These are phyloP conservation scores for Phaeotremella skinneri DNA, from an alignment of 768 basidiomycete genomes.

Conservation along the genomic window DNA sequence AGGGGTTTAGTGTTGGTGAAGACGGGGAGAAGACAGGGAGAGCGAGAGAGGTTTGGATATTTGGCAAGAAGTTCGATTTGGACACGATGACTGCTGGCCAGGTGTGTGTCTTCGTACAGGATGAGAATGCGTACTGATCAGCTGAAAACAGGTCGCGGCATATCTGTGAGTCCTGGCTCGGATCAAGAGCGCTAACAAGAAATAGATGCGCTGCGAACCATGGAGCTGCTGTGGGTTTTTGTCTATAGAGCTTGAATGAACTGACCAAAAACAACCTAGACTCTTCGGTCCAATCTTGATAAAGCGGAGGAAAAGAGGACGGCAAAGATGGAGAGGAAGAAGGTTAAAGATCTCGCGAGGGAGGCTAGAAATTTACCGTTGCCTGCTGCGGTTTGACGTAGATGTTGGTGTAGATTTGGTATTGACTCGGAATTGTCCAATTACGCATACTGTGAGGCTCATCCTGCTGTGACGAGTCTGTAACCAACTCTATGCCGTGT, in stretches of 20 bases:
- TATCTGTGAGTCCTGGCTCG: slow-evolving; percentile 8
- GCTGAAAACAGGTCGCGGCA: slow-evolving; percentile 13
- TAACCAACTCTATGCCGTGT: too few relatives aligned
- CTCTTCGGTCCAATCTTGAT: slow-evolving; percentile 1
- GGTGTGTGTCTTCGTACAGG: slow-evolving; percentile 14
- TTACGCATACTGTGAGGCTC: too few relatives aligned
- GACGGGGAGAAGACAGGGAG: slow-evolving; percentile 3
- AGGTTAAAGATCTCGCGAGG: not conserved
- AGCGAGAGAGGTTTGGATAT: slow-evolving; percentile 3
- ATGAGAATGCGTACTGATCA: not conserved
- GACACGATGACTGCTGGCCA: slow-evolving; percentile 20
- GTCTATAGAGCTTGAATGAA: not conserved
- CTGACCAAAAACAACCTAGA: slow-evolving; percentile 7
- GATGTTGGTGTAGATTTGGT: too few relatives aligned
- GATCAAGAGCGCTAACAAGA: not conserved
- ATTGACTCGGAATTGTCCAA: too few relatives aligned
- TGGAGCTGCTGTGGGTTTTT: slow-evolving; percentile 19
- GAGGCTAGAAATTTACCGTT: not conserved
- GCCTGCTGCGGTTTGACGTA: too few relatives aligned
- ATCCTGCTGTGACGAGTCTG: too few relatives aligned
- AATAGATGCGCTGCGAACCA: slow-evolving; percentile 9
- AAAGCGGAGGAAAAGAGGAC: slow-evolving; percentile 2
- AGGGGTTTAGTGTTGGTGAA: slow-evolving; percentile 10
- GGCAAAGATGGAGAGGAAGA: slow-evolving; percentile 5
- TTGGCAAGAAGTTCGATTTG: slow-evolving; percentile 11